A percentile compares a stretch with the other conserved stretches of the same genome.
Conservation (phyloP, 352 stramenopile genomes). For the Aphanomyces invadans region DNA sequence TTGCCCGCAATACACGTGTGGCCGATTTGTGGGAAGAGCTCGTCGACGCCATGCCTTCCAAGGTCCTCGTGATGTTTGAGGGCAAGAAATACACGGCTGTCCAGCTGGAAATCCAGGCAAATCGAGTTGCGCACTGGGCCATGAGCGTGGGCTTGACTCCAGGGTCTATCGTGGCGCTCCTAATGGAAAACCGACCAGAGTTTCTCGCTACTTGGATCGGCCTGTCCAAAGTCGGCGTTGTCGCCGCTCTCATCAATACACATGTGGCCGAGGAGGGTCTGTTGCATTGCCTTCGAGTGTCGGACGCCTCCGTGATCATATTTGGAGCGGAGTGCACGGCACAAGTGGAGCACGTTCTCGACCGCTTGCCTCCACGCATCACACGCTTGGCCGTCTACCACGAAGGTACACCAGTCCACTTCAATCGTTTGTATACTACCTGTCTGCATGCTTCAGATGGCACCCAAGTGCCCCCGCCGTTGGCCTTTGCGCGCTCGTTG, state of each 20-base stretch:
- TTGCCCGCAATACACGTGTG: conserved; percentile 34
- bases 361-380: conserved; percentile 26
- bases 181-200: conserved; percentile 84
- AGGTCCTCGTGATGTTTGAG: conserved; percentile 54
- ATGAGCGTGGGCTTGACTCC: conserved; percentile 36
- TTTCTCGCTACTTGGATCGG: conserved; percentile 79
- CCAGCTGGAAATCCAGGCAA: conserved; percentile 54
- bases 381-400: not conserved
- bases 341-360: conserved; percentile 34
- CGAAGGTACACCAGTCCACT: not conserved
- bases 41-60: conserved; percentile 45
- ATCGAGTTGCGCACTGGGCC: conserved; percentile 71
- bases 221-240: conserved; percentile 73
- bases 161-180: conserved; percentile 64
- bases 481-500: conserved; percentile 39
- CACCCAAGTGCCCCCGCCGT: not conserved
- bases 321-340: conserved; percentile 55
- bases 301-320: conserved; percentile 51
- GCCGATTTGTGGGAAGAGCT: conserved; percentile 56
- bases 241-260: conserved; percentile 82
- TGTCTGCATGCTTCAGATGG: too few species aligned
- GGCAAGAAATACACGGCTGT: conserved; percentile 41
- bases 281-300: conserved; percentile 68
- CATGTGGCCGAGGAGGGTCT: conserved; percentile 53
- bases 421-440: not conserved